Percentiles rank a stretch among this genome's conserved stretches.
Evolutionary conservation across 176 grass and related monocot species (phyloP).

Genomic region (Carex myosuroides): DNA sequence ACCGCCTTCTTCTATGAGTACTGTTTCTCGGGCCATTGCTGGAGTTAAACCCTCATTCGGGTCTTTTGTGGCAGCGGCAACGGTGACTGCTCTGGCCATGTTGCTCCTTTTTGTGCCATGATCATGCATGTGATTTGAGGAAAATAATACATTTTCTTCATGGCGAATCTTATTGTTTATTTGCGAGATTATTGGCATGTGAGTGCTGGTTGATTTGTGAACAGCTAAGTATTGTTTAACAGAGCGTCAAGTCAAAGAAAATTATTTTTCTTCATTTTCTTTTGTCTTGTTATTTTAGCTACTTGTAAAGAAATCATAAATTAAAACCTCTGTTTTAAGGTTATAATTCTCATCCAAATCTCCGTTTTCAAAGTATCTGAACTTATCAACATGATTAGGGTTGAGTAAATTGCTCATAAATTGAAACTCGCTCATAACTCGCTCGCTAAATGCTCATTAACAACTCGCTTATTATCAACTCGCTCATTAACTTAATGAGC

Average conservation of each 20-base stretch:
- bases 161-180: neutral
- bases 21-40: neutral
- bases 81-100: neutral
- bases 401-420: too few species aligned
- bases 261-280: neutral
- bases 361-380: too few species aligned
- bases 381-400: too few species aligned
- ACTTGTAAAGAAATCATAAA: neutral
- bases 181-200: neutral
- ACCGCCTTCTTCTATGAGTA: neutral
- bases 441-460: too few species aligned
- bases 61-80: neutral
- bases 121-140: conserved; percentile 3
- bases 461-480: too few species aligned
- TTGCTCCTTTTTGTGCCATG: neutral
- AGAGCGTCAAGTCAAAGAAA: neutral
- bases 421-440: too few species aligned
- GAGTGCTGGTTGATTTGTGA: neutral
- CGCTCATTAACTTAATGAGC: too few species aligned
- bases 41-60: neutral
- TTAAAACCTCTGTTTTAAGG: too few species aligned
- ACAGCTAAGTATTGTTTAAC: neutral
- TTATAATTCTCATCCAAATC: too few species aligned
- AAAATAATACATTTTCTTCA: neutral
- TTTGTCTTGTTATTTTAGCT: neutral